Evolutionary conservation across 208 protist species (phyloP).

Genomic region (Crithidia expoeki): DNA sequence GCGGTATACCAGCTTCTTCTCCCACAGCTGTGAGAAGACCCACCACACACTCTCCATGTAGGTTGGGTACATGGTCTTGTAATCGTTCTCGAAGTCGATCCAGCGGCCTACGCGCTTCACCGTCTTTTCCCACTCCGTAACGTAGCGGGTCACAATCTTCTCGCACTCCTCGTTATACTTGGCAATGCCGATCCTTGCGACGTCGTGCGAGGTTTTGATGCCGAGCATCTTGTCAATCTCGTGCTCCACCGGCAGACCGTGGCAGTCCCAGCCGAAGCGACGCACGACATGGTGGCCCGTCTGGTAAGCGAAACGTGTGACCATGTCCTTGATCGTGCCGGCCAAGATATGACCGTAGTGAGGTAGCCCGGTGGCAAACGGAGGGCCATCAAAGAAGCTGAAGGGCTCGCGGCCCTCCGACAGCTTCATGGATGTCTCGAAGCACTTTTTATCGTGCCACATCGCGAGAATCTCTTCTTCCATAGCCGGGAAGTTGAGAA

Average conservation of each 20-base stretch:
- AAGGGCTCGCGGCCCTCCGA: conserved; percentile 88
- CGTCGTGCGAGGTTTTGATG: conserved; percentile 94
- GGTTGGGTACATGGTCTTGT: conserved; percentile 98
- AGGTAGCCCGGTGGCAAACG: conserved; percentile 99
- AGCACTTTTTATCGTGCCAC: conserved; percentile 97
- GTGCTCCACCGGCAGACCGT: conserved; percentile 99
- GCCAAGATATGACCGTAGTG: conserved; percentile 99
- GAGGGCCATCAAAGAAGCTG: conserved; percentile 99
- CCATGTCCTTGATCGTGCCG: conserved; percentile 99
- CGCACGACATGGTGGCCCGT: conserved; percentile 98
- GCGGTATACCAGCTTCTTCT: conserved; percentile 99
- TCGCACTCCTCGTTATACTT: conserved; percentile 99
- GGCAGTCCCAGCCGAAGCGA: conserved; percentile 99
- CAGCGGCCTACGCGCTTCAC: conserved; percentile 98
- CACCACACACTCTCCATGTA: conserved; percentile 99
- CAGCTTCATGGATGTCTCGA: conserved; percentile 94
- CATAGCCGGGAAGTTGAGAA: conserved; percentile 91
- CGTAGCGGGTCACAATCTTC: conserved; percentile 99
- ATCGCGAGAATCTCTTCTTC: conserved; percentile 95
- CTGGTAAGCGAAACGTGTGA: conserved; percentile 98
- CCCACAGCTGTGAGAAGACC: conserved; percentile 98
- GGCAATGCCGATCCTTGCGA: conserved; percentile 97
- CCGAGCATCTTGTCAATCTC: conserved; percentile 99
- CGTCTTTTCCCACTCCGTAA: conserved; percentile 97
- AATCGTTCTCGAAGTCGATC: conserved; percentile 99